A percentile compares a stretch with the other conserved stretches of the same genome.
Evolutionary conservation across 2,329 filamentous ascomycete species (phyloP).

Genomic region (Drechslerella dactyloides): DNA sequence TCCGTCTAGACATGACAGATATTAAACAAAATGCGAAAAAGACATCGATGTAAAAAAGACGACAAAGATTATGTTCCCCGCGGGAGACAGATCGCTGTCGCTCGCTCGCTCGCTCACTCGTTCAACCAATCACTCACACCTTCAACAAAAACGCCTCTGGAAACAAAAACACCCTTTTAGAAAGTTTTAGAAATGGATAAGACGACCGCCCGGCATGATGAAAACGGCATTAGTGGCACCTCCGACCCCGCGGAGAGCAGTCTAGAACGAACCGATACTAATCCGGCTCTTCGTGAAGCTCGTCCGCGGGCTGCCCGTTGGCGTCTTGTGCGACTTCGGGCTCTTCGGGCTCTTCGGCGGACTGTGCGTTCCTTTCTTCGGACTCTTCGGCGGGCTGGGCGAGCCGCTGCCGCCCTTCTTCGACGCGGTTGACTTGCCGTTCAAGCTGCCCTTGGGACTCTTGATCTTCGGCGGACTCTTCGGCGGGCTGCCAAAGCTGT

Average conservation of each 20-base stretch:
- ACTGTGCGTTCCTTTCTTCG: constrained; percentile 11
- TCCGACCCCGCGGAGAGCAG: too few species aligned
- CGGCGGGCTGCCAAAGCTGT: constrained; percentile 41
- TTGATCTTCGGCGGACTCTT: constrained; percentile 48
- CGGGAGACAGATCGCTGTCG: too few species aligned
- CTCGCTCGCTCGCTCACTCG: too few species aligned
- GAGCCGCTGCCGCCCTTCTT: constrained; percentile 25
- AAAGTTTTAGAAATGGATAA: background rate
- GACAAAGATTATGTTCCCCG: too few species aligned
- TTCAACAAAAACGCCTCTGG: background rate
- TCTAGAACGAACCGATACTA: constrained; percentile 31
- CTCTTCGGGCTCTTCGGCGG: constrained; percentile 18
- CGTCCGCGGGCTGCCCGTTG: constrained; percentile 26
- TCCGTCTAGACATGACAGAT: background rate
- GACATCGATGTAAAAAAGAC: background rate
- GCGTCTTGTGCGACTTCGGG: constrained; percentile 19
- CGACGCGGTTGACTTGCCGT: constrained; percentile 16
- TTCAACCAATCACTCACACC: too few species aligned
- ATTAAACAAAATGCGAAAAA: background rate
- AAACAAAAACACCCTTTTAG: too few species aligned
- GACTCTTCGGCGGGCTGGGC: constrained; percentile 29
- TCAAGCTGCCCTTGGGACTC: constrained; percentile 42
- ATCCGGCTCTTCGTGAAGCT: constrained; percentile 44
- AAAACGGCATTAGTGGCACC: too few species aligned
- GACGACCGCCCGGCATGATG: background rate